These are phyloP conservation scores for Erodium texanum DNA, from an alignment of 441 rosid genomes.

Conservation along the genomic window DNA sequence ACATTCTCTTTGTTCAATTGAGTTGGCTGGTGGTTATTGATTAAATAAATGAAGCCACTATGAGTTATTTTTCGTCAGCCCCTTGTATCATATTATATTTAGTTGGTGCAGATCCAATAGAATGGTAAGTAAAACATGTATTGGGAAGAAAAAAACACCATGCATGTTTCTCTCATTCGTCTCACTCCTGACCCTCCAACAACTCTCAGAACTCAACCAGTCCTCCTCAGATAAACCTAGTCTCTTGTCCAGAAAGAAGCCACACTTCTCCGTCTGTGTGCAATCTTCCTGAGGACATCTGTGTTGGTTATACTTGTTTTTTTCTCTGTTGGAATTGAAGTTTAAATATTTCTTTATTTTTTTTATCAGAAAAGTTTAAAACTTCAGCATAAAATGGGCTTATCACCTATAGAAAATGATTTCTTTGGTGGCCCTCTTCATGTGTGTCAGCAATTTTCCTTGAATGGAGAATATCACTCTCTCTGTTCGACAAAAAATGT, in stretches of 20 bases:
- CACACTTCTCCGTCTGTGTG: background rate
- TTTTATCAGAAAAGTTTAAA: too few relatives aligned
- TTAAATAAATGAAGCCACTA: background rate
- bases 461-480: too few relatives aligned
- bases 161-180: too few relatives aligned
- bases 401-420: background rate
- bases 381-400: background rate
- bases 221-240: too few relatives aligned
- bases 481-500: background rate
- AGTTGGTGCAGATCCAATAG: too few relatives aligned
- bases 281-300: background rate
- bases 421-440: background rate
- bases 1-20: slow-evolving; percentile 18
- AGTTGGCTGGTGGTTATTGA: slow-evolving; percentile 3
- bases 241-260: background rate
- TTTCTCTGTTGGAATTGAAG: background rate
- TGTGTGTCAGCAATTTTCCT: background rate
- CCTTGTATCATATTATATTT: background rate
- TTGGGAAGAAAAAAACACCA: too few relatives aligned
- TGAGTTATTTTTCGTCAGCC: background rate
- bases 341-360: too few relatives aligned
- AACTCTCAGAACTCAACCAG: too few relatives aligned
- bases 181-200: too few relatives aligned
- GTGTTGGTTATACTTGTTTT: background rate
- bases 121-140: too few relatives aligned